phyloP scores from a whole-genome alignment of 176 grass and related monocot species.

The Aegilops tauschii region DNA sequence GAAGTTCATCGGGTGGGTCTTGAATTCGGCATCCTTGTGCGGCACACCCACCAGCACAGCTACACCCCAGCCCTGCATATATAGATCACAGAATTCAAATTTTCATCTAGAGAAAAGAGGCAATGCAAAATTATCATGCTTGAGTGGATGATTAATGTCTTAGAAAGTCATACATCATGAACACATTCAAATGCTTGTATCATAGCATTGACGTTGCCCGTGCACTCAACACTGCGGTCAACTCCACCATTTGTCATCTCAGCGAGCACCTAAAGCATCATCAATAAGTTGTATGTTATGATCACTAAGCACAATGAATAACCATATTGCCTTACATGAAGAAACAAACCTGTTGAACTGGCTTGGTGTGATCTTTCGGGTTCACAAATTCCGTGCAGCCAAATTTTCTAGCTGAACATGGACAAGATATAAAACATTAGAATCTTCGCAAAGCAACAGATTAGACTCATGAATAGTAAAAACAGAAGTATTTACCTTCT shows the following conservation, averaged over 20 bases:
- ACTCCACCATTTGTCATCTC: conserved; percentile 89
- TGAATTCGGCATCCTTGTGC: conserved; percentile 77
- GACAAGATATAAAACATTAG: neutral
- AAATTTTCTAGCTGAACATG: conserved; percentile 68
- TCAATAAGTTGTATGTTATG: neutral
- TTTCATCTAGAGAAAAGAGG: neutral
- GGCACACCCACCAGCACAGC: conserved; percentile 85
- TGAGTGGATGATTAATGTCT: neutral
- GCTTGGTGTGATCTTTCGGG: conserved; percentile 66
- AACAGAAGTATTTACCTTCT: conserved; percentile 40
- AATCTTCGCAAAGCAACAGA: neutral
- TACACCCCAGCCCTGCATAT: conserved; percentile 80
- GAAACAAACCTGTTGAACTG: conserved; percentile 71
- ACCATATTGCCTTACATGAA: neutral
- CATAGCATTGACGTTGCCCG: conserved; percentile 78
- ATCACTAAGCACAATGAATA: neutral
- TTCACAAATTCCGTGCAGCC: conserved; percentile 84
- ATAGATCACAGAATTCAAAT: neutral
- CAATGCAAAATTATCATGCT: neutral
- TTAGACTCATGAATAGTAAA: neutral
- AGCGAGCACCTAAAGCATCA: conserved; percentile 61
- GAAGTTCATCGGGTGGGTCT: conserved; percentile 79
- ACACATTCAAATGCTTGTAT: conserved; percentile 89
- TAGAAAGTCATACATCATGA: conserved; percentile 56
- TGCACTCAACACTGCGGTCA: conserved; percentile 84